Evolutionary conservation across 306 rosid genomes (phyloP), one percentile per base, ranked within the genome.

Genomic region (Castanea mollissima): DNA sequence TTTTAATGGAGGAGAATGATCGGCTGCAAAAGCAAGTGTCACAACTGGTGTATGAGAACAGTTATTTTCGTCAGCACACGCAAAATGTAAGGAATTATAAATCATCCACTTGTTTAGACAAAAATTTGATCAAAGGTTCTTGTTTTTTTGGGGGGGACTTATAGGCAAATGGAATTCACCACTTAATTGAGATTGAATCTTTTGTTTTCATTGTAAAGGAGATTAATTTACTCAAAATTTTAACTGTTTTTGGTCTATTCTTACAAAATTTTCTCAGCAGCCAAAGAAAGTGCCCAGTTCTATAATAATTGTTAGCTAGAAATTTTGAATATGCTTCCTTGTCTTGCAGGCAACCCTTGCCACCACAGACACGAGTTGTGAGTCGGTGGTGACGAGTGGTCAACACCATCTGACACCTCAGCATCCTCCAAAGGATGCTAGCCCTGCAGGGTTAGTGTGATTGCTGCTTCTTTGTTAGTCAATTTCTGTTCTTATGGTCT

Each of bases 401-500:
- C 98, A 91, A 79, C 92, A 89, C 78, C 88, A 92, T 87, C 76
- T 92, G 92, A 94, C 96, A 68, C 92, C 98, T 72, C 98, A 87
- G 94, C 98, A 93, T 91, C 99, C 98, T 11, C 97, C 98, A 60
- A 90, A 96, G 91, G 99, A 95, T 90, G 99, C 99, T 5, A 95
- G 99, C 84, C 99, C 99, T 85, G 99, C 99, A 51, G 99, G 99
- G 99, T 93, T 5, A 89, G 96, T 88, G 55, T 18, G 73, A 59
- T 69, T 74, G 29, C 64, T 76, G 23, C 14, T 75, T 77, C 74
- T 65, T 65, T 63, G 56, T 21, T 63, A 49, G 5, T 87, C 59
- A 68, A 81, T 38, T 71, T 65, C 73, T 63, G 56, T 74, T 35
- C 4, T 52, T 74, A 80, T 55, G 74, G 63, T n/a, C 16, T 62